phyloP scores from a whole-genome alignment of 768 basidiomycete genomes.

The Mycena vulgaris region DNA sequence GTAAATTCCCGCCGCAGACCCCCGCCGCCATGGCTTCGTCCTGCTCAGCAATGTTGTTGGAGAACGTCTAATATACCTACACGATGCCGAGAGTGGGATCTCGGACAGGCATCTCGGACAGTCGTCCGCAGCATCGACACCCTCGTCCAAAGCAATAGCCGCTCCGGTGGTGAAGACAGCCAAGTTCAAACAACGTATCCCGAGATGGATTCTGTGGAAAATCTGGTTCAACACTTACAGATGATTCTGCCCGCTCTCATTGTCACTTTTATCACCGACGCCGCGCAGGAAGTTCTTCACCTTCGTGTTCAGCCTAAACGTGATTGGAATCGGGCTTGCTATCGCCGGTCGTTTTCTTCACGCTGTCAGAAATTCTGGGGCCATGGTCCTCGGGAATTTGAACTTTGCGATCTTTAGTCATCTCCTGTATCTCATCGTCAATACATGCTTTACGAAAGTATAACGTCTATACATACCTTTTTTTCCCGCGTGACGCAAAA shows the following conservation, averaged over 20 bases:
- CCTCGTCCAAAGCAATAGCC: conserved; percentile 49
- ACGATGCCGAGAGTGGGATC: too few relatives aligned
- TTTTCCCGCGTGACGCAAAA: too few relatives aligned
- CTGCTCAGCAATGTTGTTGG: too few relatives aligned
- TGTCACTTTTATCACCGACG: background rate
- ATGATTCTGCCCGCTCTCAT: conserved; percentile 47
- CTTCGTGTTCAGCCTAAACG: conserved; percentile 71
- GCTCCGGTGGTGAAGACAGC: conserved; percentile 56
- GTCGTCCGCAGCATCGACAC: too few relatives aligned
- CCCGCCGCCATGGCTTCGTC: too few relatives aligned
- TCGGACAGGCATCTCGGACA: too few relatives aligned
- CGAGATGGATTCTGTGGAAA: conserved; percentile 70
- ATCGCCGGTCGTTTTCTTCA: conserved; percentile 78
- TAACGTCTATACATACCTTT: conserved; percentile 3
- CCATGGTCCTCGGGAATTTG: conserved; percentile 80
- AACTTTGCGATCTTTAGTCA: conserved; percentile 83
- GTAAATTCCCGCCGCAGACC: too few relatives aligned
- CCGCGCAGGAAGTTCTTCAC: conserved; percentile 77
- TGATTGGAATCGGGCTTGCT: conserved; percentile 74
- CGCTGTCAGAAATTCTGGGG: conserved; percentile 70
- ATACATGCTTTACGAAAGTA: conserved; percentile 81
- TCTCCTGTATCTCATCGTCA: conserved; percentile 74
- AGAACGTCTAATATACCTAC: too few relatives aligned
- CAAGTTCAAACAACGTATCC: conserved; percentile 68
- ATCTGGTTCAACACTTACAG: conserved; percentile 84